Evolutionary conservation across 306 rosid species (phyloP).

Genomic region (Geum urbanum): DNA sequence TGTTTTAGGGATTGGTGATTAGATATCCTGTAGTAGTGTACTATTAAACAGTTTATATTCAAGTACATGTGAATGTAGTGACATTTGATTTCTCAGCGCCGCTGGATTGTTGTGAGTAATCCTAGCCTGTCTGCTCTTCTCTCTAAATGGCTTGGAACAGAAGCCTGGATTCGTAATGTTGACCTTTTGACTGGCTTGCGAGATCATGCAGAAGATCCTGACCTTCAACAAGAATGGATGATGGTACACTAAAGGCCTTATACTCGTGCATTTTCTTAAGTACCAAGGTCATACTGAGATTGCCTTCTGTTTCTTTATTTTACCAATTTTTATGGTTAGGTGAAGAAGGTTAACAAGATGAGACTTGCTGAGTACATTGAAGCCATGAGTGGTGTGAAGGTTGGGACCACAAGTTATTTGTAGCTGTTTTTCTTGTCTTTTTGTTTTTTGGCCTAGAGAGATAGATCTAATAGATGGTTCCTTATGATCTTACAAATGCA

Average conservation of each 20-base stretch:
- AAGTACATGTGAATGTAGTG: slow-evolving; percentile 18
- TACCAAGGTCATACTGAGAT: neutral
- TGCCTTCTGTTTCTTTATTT: slow-evolving; percentile 3
- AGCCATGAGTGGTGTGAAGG: slow-evolving; percentile 71
- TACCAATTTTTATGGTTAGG: slow-evolving; percentile 37
- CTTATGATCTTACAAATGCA: slow-evolving; percentile 15
- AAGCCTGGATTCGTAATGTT: slow-evolving; percentile 64
- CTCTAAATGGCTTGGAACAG: slow-evolving; percentile 76
- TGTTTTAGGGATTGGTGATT: neutral
- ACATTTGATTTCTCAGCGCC: slow-evolving; percentile 53
- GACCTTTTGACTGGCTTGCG: slow-evolving; percentile 57
- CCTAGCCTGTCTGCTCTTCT: slow-evolving; percentile 60
- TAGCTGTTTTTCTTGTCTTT: slow-evolving; percentile 6
- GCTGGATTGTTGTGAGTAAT: slow-evolving; percentile 80
- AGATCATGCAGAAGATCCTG: slow-evolving; percentile 48
- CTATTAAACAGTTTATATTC: slow-evolving; percentile 2
- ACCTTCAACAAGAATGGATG: slow-evolving; percentile 57
- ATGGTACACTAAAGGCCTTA: slow-evolving; percentile 42
- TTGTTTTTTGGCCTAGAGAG: slow-evolving; percentile 1
- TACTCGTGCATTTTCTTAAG: slow-evolving; percentile 1
- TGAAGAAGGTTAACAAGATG: slow-evolving; percentile 63
- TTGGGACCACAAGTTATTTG: slow-evolving; percentile 12
- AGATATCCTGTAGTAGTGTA: slow-evolving; percentile 13
- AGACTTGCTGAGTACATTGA: slow-evolving; percentile 74
- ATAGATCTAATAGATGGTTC: slow-evolving; percentile 12